A percentile compares a stretch with the other conserved stretches of the same genome.
phyloP scores from a whole-genome alignment of 345 rosid species.

The Zanthoxylum bungeanum region DNA sequence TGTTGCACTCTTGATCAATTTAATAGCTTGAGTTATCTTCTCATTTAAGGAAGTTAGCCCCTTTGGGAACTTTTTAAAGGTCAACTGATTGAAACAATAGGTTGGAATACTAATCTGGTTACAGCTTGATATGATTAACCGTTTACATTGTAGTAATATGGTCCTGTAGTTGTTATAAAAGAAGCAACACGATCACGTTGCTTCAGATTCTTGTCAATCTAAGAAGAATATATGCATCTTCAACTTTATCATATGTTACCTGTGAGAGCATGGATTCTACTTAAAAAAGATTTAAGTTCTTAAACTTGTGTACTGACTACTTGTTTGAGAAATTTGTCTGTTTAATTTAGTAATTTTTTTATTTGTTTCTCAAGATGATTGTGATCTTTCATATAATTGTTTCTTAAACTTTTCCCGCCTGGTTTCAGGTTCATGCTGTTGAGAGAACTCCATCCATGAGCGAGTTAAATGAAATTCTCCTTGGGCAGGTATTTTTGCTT shows the following conservation, averaged over 20 bases:
- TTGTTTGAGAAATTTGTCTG: constrained; percentile 1
- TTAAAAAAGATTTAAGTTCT: not conserved
- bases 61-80: not conserved
- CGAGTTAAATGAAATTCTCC: constrained; percentile 85
- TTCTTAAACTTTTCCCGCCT: constrained; percentile 17
- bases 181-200: not conserved
- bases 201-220: not conserved
- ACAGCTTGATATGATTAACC: not conserved
- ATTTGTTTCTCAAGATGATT: not conserved
- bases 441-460: constrained; percentile 98
- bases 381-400: not conserved
- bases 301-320: not conserved
- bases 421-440: constrained; percentile 76
- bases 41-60: not conserved
- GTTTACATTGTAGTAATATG: not conserved
- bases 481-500: constrained; percentile 65
- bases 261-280: not conserved
- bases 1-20: not conserved
- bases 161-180: not conserved
- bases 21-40: not conserved
- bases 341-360: not conserved
- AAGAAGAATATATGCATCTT: not conserved
- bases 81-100: not conserved
- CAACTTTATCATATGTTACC: not conserved
- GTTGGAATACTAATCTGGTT: not conserved